These are phyloP conservation scores for Beauveria caledonica DNA, from an alignment of 2,329 filamentous ascomycete species.

Conservation along the genomic window DNA sequence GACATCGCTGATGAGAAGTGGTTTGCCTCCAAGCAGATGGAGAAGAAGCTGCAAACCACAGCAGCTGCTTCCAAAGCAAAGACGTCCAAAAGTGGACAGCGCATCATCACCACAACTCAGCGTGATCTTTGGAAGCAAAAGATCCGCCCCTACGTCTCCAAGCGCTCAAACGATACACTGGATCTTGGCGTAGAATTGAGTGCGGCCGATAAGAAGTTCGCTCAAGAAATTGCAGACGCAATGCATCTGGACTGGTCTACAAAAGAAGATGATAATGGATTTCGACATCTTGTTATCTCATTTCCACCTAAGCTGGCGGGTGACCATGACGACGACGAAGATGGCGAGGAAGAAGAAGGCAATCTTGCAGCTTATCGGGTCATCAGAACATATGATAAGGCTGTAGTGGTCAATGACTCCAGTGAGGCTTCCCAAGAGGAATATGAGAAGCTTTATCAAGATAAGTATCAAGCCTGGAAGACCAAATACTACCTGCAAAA, in stretches of 20 bases:
- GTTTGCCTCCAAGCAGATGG: conserved; percentile 79
- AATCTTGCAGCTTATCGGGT: conserved; percentile 78
- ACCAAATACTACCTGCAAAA: conserved; percentile 87
- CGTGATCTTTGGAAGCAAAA: conserved; percentile 71
- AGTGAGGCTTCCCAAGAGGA: conserved; percentile 70
- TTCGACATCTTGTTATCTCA: conserved; percentile 42
- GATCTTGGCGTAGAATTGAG: conserved; percentile 67
- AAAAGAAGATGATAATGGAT: conserved; percentile 46
- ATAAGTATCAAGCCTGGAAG: conserved; percentile 90
- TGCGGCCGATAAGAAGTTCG: conserved; percentile 85
- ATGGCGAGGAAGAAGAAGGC: conserved; percentile 61
- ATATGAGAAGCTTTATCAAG: conserved; percentile 77
- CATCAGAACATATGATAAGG: conserved; percentile 84
- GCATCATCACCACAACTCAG: conserved; percentile 72
- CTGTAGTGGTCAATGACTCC: conserved; percentile 72
- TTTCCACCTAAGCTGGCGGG: conserved; percentile 40
- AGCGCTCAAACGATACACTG: conserved; percentile 54
- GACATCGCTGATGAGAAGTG: conserved; percentile 85
- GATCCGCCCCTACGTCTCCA: conserved; percentile 75
- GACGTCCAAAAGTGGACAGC: conserved; percentile 45
- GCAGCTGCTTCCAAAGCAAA: conserved; percentile 44
- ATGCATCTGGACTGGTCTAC: conserved; percentile 51
- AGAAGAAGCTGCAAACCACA: conserved; percentile 53
- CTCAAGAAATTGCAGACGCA: conserved; percentile 70
- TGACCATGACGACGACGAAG: conserved; percentile 55